Evolutionary conservation across 2,329 filamentous ascomycete species (phyloP), one percentile per base, ranked within the genome.

Genomic region (Fulvia fulva): DNA sequence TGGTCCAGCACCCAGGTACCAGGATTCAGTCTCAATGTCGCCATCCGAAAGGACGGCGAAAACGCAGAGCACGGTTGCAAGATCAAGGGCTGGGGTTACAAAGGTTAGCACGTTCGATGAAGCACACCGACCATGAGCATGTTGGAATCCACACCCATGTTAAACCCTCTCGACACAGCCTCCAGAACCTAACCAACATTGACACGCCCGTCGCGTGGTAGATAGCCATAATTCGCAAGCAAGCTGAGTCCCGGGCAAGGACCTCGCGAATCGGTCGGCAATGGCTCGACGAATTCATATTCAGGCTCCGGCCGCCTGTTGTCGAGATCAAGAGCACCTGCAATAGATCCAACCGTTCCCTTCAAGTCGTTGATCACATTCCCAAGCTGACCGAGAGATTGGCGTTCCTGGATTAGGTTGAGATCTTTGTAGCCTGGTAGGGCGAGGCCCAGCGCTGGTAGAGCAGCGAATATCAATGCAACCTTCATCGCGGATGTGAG

Each of bases 241-340:
- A 72, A 67, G 63, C 76, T 77, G 19, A 76, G 65, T 52, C 73
- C 71, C 2, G 74, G 75, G 56, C 75, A 77, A 22, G 74, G 73
- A 47, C 73, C 67, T 53, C 71, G 68, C 21, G 62, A 62, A 59
- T 76, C 70, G 43, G 47, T 60, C n/a, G 63, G 51, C 41, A 63
- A 59, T 1, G 70, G 65, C 9, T 56, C 59, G 8, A 57, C 44
- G 57, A 65, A 70, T 16, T 55, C 52, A 46, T 67, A 72, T 5
- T 67, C 67, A 21, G 64, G 60, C 49, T 70, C 65, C 2, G 68
- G 68, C 45, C 68, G 65, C 22, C 55, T 53, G 60, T 70, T 67
- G 46, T 64, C 49, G n/a, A 61, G 65, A 46, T 70, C 57, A 28
- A 70, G 49, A 14, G 54, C 21, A 12, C 61, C 50, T 12, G 68